Evolutionary conservation across 805 yeast genomes (phyloP).

Genomic region (Priceomyces medius): DNA sequence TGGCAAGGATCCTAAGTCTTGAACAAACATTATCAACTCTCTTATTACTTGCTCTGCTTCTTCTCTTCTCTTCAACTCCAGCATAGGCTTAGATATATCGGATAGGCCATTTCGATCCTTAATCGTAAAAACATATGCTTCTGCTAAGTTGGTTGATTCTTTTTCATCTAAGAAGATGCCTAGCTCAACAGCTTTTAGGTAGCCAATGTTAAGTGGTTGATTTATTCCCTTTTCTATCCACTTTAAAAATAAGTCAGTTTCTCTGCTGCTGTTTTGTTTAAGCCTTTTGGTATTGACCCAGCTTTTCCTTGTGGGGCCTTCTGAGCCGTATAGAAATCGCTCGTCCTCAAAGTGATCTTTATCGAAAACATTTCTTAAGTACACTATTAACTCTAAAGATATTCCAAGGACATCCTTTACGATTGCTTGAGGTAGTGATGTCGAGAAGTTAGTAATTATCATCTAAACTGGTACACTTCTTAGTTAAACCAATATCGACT

Average conservation of each 20-base stretch:
- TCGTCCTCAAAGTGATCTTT: slow-evolving; percentile 54
- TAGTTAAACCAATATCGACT: no score
- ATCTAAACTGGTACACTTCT: no score
- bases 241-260: slow-evolving; percentile 48
- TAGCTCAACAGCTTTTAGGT: slow-evolving; percentile 45
- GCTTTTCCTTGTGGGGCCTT: slow-evolving; percentile 24
- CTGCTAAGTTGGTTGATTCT: slow-evolving; percentile 44
- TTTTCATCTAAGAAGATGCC: slow-evolving; percentile 44
- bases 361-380: slow-evolving; percentile 55
- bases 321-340: slow-evolving; percentile 36
- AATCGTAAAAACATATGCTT: slow-evolving; percentile 51
- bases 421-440: no score
- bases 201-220: slow-evolving; percentile 43
- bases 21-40: slow-evolving; percentile 53
- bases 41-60: slow-evolving; percentile 50
- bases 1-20: slow-evolving; percentile 53
- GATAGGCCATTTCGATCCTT: slow-evolving; percentile 27
- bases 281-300: slow-evolving; percentile 48
- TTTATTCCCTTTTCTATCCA: slow-evolving; percentile 55
- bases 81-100: neutral
- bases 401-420: slow-evolving; percentile 49
- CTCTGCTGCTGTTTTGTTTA: slow-evolving; percentile 42
- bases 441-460: no score
- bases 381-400: slow-evolving; percentile 59
- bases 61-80: slow-evolving; percentile 35